Percentiles rank a stretch among this genome's conserved stretches.
Conservation (phyloP, 192 early-diverging fungal genomes). For the Linnemannia hyalina region DNA sequence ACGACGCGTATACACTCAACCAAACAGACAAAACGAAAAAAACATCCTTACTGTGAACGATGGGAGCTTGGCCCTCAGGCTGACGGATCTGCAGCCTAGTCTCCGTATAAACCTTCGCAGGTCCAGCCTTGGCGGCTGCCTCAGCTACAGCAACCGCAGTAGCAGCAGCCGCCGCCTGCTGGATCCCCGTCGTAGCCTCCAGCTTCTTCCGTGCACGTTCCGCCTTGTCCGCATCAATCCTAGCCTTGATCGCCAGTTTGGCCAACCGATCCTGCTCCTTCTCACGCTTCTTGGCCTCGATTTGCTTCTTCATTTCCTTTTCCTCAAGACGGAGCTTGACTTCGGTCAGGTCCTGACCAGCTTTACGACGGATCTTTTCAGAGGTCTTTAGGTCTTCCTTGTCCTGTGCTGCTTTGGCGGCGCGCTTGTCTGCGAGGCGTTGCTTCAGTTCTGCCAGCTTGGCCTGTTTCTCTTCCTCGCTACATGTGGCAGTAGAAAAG, state of each 20-base stretch:
- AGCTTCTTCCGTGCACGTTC: slow-evolving; percentile 73
- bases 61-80: slow-evolving; percentile 57
- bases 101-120: slow-evolving; percentile 79
- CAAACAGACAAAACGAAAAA: no score
- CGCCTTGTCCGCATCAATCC: slow-evolving; percentile 84
- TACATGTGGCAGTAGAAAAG: not conserved
- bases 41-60: slow-evolving; percentile 32
- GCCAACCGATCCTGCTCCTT: slow-evolving; percentile 85
- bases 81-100: slow-evolving; percentile 81
- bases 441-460: slow-evolving; percentile 80
- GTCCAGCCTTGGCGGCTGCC: slow-evolving; percentile 41
- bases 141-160: slow-evolving; percentile 37
- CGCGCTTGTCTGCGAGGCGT: slow-evolving; percentile 74
- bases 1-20: no score
- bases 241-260: slow-evolving; percentile 79
- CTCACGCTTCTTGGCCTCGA: slow-evolving; percentile 78
- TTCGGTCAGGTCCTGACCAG: slow-evolving; percentile 79
- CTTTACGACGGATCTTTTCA: slow-evolving; percentile 80
- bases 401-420: slow-evolving; percentile 67
- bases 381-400: slow-evolving; percentile 77
- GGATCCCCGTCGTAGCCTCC: slow-evolving; percentile 46
- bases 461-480: slow-evolving; percentile 79
- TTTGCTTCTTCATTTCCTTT: slow-evolving; percentile 79
- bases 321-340: slow-evolving; percentile 78
- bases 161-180: slow-evolving; percentile 14